These are phyloP conservation scores for Acanthochlamys bracteata DNA, from an alignment of 106 monocot species.

Conservation along the genomic window DNA sequence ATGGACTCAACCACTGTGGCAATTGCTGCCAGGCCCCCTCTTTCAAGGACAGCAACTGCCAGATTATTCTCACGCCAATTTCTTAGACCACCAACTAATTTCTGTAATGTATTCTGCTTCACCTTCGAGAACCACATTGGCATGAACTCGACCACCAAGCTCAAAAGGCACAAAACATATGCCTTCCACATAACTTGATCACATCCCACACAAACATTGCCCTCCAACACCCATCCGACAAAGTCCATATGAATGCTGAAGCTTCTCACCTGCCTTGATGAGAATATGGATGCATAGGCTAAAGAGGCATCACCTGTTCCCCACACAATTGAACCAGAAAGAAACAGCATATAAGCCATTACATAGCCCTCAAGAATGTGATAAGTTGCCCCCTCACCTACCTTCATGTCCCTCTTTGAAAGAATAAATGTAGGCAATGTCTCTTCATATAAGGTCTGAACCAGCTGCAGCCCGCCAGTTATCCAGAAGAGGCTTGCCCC, in stretches of 20 bases:
- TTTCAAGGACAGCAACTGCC: constrained; percentile 2
- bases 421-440: neutral
- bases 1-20: neutral
- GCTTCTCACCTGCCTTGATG: neutral
- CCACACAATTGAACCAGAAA: neutral
- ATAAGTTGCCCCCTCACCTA: neutral
- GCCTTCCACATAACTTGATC: neutral
- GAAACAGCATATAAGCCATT: neutral
- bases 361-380: constrained; percentile 2
- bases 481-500: constrained; percentile 12
- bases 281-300: neutral
- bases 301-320: neutral
- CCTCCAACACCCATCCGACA: neutral
- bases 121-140: neutral
- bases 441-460: constrained; percentile 13
- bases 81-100: constrained; percentile 1
- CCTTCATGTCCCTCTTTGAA: neutral
- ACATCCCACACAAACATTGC: neutral
- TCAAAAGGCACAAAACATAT: neutral
- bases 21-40: neutral
- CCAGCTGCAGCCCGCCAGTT: constrained; percentile 8
- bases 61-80: neutral
- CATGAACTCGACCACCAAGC: neutral
- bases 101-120: neutral
- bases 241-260: neutral